Evolutionary conservation across 164 flowering plant species (phyloP).

Genomic region (Vitis cinerea): DNA sequence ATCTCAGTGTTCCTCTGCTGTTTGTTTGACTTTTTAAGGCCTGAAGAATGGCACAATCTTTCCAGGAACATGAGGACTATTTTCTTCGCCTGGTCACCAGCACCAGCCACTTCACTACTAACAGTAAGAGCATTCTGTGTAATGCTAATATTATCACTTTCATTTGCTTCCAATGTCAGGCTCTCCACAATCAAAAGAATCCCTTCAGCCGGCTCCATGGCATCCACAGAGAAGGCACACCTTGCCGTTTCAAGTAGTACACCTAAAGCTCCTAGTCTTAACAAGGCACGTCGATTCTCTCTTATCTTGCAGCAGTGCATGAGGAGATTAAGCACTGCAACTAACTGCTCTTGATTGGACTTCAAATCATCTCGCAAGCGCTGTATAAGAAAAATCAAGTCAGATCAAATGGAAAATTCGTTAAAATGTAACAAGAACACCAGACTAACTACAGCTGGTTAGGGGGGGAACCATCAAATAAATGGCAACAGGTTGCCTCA

Average conservation of each 20-base stretch:
- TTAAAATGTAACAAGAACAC: background rate
- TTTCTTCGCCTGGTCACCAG: slow-evolving; percentile 93
- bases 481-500: background rate
- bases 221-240: slow-evolving; percentile 95
- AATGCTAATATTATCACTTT: slow-evolving; percentile 77
- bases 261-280: slow-evolving; percentile 79
- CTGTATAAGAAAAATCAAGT: slow-evolving; percentile 35
- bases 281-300: slow-evolving; percentile 79
- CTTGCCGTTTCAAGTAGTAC: slow-evolving; percentile 95
- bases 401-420: background rate
- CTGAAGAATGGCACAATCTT: slow-evolving; percentile 77
- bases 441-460: too few relatives aligned
- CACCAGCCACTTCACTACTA: slow-evolving; percentile 76
- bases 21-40: slow-evolving; percentile 84
- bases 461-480: background rate
- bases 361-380: slow-evolving; percentile 80
- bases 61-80: slow-evolving; percentile 96
- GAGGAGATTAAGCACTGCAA: slow-evolving; percentile 84
- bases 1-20: slow-evolving; percentile 98
- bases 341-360: slow-evolving; percentile 88
- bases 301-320: slow-evolving; percentile 97
- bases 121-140: slow-evolving; percentile 72
- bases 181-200: slow-evolving; percentile 97
- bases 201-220: slow-evolving; percentile 99
- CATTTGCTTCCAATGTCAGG: slow-evolving; percentile 91